Percentiles rank a stretch among this genome's conserved stretches.
These are phyloP conservation scores for Lobulomyces angularis DNA, from an alignment of 192 early-diverging fungal genomes.

Conservation along the genomic window DNA sequence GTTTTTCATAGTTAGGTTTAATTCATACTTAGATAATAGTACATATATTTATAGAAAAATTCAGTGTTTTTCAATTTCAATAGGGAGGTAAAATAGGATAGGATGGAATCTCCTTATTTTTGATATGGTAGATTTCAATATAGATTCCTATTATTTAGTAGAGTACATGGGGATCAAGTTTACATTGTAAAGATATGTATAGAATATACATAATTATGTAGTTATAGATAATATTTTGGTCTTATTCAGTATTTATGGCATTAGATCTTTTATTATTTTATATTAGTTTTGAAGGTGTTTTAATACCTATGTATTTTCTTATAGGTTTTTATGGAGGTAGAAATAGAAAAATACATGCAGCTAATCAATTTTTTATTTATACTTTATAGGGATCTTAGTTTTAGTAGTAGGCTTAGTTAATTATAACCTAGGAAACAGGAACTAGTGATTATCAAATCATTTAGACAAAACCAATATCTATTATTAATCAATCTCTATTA, in stretches of 20 bases:
- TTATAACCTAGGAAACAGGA: conserved; percentile 41
- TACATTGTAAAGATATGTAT: too few relatives aligned
- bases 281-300: conserved; percentile 47
- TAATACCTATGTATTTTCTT: conserved; percentile 48
- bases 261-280: conserved; percentile 40
- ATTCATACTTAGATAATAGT: too few relatives aligned
- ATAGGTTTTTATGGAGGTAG: conserved; percentile 47
- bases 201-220: too few relatives aligned
- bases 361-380: conserved; percentile 49
- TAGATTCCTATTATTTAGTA: too few relatives aligned
- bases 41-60: too few relatives aligned
- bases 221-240: too few relatives aligned
- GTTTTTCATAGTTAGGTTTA: too few relatives aligned
- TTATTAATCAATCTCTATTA: conserved; percentile 35
- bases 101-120: too few relatives aligned
- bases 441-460: conserved; percentile 47
- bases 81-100: too few relatives aligned
- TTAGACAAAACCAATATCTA: conserved; percentile 31
- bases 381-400: conserved; percentile 50
- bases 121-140: too few relatives aligned
- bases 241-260: conserved; percentile 15
- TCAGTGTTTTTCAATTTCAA: too few relatives aligned
- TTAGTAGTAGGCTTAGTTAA: conserved; percentile 52
- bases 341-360: conserved; percentile 48
- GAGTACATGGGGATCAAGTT: too few relatives aligned